Evolutionary conservation across 1,139 yeast genomes (phyloP).

Genomic region (Hyphopichia khmerensis): DNA sequence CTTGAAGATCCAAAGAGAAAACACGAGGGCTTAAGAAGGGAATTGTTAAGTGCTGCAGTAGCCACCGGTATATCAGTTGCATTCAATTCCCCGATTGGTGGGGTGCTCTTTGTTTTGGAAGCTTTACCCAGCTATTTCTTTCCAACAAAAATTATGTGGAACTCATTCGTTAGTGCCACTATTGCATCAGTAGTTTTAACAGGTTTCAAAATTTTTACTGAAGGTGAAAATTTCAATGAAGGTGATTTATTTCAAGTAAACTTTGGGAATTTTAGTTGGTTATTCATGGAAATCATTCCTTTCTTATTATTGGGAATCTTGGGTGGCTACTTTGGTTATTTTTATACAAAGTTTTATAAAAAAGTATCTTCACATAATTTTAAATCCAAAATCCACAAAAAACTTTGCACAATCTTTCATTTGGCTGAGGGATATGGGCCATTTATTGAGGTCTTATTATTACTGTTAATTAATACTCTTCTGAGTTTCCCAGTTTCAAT

Average conservation of each 20-base stretch:
- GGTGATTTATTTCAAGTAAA: constrained; percentile 63
- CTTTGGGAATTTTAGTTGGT: constrained; percentile 71
- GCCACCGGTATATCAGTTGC: constrained; percentile 95
- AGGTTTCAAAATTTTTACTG: constrained; percentile 60
- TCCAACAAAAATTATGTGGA: constrained; percentile 73
- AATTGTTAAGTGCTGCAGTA: constrained; percentile 76
- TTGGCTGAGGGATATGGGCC: constrained; percentile 17
- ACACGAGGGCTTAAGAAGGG: constrained; percentile 60
- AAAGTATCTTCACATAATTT: constrained; percentile 18
- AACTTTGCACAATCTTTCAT: constrained; percentile 16
- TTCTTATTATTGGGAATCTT: constrained; percentile 63
- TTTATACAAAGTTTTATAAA: constrained; percentile 51
- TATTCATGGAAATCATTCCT: constrained; percentile 65
- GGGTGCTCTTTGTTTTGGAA: constrained; percentile 84
- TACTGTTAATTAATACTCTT: constrained; percentile 52
- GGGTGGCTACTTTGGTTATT: constrained; percentile 68
- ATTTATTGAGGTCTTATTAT: constrained; percentile 46
- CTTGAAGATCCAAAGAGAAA: constrained; percentile 16
- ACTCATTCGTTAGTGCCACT: constrained; percentile 75
- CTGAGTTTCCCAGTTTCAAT: constrained; percentile 56
- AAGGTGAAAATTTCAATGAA: constrained; percentile 50
- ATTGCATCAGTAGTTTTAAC: constrained; percentile 63
- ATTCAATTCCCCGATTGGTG: constrained; percentile 93
- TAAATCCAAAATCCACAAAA: constrained; percentile 18
- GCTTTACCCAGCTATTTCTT: constrained; percentile 63